Percentiles rank a stretch among this genome's conserved stretches.
Evolutionary conservation across 2,329 filamentous ascomycete species (phyloP).

Genomic region (Eurotiales sp.): DNA sequence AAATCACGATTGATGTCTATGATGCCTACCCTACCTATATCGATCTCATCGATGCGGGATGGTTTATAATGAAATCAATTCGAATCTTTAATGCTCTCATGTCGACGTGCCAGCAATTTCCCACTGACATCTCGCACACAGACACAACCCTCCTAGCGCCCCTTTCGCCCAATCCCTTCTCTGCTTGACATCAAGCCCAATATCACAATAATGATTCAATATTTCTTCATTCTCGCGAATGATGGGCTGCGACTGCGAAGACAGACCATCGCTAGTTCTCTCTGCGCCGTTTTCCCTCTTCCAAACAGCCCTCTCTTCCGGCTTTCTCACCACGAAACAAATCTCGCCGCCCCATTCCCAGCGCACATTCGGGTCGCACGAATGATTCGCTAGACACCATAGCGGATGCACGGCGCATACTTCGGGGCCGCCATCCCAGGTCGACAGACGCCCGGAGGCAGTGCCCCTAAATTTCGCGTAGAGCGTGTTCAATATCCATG

Average conservation of each 20-base stretch:
- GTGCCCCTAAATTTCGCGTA: constrained; percentile 92
- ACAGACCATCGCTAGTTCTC: constrained; percentile 43
- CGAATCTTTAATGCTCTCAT: no score
- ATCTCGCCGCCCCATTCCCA: constrained; percentile 77
- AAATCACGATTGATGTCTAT: neutral
- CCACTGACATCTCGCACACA: constrained; percentile 75
- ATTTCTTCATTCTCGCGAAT: constrained; percentile 80
- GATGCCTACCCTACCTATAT: neutral
- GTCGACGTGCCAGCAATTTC: constrained; percentile 58
- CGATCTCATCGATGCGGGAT: neutral
- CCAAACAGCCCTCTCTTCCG: constrained; percentile 37
- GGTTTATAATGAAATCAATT: no score
- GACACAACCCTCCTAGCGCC: constrained; percentile 82
- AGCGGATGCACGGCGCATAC: constrained; percentile 90
- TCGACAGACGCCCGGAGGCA: constrained; percentile 77
- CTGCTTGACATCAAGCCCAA: constrained; percentile 70
- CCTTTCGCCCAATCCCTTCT: constrained; percentile 85
- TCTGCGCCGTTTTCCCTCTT: constrained; percentile 26
- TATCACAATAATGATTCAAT: constrained; percentile 90
- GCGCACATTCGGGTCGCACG: constrained; percentile 87
- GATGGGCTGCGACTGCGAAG: constrained; percentile 45
- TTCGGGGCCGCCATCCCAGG: constrained; percentile 76
- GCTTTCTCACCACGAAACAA: constrained; percentile 32
- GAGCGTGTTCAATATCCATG: constrained; percentile 76
- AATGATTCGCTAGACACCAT: constrained; percentile 96